A percentile compares a stretch with the other conserved stretches of the same genome.
phyloP scores from a whole-genome alignment of 179 eudicot genomes.

The Vitellaria paradoxa region DNA sequence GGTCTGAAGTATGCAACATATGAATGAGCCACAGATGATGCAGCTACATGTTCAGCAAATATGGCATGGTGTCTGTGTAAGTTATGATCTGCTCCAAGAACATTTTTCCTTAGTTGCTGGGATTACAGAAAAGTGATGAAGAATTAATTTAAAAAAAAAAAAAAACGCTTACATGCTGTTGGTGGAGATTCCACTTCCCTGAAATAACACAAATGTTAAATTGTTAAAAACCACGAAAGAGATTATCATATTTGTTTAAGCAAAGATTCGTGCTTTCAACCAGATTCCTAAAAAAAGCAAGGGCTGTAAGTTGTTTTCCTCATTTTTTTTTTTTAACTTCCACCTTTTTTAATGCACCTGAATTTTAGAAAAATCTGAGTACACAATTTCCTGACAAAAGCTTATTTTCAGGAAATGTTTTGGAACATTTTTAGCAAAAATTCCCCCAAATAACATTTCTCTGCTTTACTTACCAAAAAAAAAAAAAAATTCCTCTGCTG shows the following conservation, averaged over 20 bases:
- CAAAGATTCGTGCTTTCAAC: not conserved
- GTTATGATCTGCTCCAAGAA: slow-evolving; percentile 26
- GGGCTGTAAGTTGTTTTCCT: not conserved
- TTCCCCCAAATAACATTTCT: no score
- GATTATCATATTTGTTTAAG: not conserved
- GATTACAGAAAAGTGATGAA: slow-evolving; percentile 1
- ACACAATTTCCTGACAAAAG: no score
- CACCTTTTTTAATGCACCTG: no score
- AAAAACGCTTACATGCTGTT: slow-evolving; percentile 24
- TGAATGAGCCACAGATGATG: slow-evolving; percentile 51
- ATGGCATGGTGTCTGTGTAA: slow-evolving; percentile 23
- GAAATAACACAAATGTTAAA: slow-evolving; percentile 16
- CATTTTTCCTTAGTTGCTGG: not conserved
- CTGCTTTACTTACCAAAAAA: no score
- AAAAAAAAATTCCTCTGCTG: no score
- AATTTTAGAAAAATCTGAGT: no score
- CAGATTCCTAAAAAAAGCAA: not conserved
- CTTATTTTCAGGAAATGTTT: no score
- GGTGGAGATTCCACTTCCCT: slow-evolving; percentile 29
- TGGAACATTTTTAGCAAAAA: no score
- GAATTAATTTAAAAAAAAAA: not conserved
- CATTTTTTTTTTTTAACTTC: not conserved
- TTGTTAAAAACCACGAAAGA: not conserved
- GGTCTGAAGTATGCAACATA: slow-evolving; percentile 60
- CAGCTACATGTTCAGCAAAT: slow-evolving; percentile 24